phyloP scores from a whole-genome alignment of 805 yeast species.

The Sugiyamaella floridensis region DNA sequence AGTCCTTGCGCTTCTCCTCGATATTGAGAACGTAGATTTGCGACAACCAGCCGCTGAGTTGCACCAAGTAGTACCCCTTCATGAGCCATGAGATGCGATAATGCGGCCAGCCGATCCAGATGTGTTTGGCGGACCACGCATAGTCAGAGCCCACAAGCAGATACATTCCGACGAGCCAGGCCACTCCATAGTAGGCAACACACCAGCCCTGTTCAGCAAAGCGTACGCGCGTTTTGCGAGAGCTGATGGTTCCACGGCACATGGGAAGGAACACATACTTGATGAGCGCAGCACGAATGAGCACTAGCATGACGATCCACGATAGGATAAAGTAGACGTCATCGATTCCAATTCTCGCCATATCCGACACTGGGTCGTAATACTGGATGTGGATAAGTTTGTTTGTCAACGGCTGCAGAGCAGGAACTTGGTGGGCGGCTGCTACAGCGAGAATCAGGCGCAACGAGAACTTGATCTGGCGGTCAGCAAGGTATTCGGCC shows the following conservation, averaged over 20 bases:
- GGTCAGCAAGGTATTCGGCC: conserved; percentile 14
- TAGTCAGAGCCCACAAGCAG: conserved; percentile 55
- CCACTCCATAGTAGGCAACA: conserved; percentile 47
- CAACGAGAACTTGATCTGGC: conserved; percentile 28
- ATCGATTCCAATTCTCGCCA: conserved; percentile 19
- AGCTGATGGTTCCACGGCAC: conserved; percentile 39
- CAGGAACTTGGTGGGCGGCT: conserved; percentile 25
- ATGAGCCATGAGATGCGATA: conserved; percentile 43
- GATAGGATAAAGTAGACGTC: conserved; percentile 37
- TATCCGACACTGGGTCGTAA: conserved; percentile 20
- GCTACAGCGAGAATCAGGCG: conserved; percentile 20
- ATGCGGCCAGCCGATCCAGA: conserved; percentile 74
- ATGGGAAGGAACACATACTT: conserved; percentile 50
- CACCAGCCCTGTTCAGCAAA: conserved; percentile 89
- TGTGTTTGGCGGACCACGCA: conserved; percentile 47
- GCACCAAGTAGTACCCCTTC: conserved; percentile 65
- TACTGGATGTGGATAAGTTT: conserved; percentile 41
- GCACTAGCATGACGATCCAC: conserved; percentile 49
- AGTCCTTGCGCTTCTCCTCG: conserved; percentile 76
- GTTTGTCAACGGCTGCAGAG: conserved; percentile 25
- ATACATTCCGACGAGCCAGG: conserved; percentile 51
- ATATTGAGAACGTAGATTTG: conserved; percentile 70
- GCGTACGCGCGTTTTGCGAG: conserved; percentile 50
- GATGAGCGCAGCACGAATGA: conserved; percentile 57
- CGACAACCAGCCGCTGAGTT: conserved; percentile 73